phyloP scores from a whole-genome alignment of 2,329 filamentous ascomycete species.

The Penicillium sp. region DNA sequence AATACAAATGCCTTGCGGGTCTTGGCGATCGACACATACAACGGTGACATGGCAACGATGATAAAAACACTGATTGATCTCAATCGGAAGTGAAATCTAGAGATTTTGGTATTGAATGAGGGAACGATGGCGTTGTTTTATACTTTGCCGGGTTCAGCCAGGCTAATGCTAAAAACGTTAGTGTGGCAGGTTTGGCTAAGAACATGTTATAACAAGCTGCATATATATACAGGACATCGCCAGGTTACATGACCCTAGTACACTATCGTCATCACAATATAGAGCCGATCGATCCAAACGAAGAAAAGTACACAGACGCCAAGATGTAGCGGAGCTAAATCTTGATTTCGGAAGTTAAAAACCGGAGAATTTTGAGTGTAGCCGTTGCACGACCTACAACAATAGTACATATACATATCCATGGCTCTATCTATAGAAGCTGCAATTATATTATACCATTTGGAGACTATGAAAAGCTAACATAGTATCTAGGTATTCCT shows the following conservation, averaged over 20 bases:
- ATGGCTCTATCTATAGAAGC: too few relatives aligned
- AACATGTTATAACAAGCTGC: neutral
- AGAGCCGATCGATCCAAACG: neutral
- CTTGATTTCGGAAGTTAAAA: conserved; percentile 6
- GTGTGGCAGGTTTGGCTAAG: neutral
- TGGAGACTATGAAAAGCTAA: neutral
- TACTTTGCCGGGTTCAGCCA: too few relatives aligned
- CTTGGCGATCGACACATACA: too few relatives aligned
- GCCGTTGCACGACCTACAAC: neutral
- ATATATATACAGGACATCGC: neutral
- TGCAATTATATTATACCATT: neutral
- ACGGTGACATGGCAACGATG: too few relatives aligned
- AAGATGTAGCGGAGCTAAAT: neutral
- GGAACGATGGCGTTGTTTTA: too few relatives aligned
- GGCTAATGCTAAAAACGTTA: too few relatives aligned
- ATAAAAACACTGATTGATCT: too few relatives aligned
- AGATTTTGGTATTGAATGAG: too few relatives aligned
- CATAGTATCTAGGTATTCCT: neutral
- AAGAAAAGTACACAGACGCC: neutral
- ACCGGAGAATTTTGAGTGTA: conserved; percentile 1
- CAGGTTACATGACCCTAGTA: neutral
- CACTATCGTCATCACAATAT: neutral
- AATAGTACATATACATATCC: neutral
- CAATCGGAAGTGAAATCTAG: too few relatives aligned
- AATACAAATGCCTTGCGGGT: too few relatives aligned